Evolutionary conservation across 768 basidiomycete species (phyloP).

Genomic region (Russula compacta): DNA sequence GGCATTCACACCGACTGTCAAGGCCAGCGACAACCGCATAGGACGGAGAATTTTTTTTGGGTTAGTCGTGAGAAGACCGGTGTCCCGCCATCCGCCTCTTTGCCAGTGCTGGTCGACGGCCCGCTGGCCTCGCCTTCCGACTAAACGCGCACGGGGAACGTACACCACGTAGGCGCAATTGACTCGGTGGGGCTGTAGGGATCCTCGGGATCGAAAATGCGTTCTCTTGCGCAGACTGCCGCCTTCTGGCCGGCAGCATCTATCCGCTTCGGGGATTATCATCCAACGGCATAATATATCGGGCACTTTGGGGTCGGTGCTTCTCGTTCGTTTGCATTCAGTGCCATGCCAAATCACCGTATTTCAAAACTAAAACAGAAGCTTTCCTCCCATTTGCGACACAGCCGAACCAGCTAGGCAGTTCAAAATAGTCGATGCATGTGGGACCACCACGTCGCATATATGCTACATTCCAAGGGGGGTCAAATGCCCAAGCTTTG

Average conservation of each 20-base stretch:
- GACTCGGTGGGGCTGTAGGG: not conserved
- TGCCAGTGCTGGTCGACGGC: no score
- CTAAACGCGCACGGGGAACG: not conserved
- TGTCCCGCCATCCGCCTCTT: no score
- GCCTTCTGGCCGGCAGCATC: not conserved
- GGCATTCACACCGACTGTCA: not conserved
- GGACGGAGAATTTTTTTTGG: no score
- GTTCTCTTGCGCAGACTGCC: not conserved
- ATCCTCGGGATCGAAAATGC: not conserved
- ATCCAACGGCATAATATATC: not conserved
- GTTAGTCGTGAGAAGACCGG: not conserved
- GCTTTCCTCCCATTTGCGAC: not conserved
- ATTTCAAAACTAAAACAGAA: not conserved
- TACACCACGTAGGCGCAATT: not conserved
- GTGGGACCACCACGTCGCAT: not conserved
- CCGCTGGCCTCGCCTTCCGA: not conserved
- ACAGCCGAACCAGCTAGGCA: not conserved
- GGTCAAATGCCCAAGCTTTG: not conserved
- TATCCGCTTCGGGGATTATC: conserved; percentile 6
- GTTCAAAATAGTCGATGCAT: not conserved
- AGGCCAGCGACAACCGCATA: not conserved
- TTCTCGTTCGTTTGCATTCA: conserved; percentile 2
- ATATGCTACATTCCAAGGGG: not conserved
- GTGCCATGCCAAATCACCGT: not conserved
- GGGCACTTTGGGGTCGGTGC: not conserved